Percentiles rank a stretch among this genome's conserved stretches.
Evolutionary conservation across 2,329 filamentous ascomycete genomes (phyloP).

Genomic region (Talaromyces sp.): DNA sequence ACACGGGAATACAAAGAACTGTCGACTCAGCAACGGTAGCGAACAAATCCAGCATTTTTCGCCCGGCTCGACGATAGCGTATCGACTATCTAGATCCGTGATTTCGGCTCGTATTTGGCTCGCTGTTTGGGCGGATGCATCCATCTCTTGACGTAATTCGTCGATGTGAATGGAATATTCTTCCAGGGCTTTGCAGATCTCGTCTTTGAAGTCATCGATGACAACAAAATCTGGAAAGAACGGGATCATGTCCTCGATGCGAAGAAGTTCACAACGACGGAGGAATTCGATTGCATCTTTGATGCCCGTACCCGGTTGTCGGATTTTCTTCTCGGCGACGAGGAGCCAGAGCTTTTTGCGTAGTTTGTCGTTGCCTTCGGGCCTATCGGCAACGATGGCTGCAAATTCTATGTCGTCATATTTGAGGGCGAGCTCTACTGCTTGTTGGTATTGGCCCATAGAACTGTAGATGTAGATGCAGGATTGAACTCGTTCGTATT

Average conservation of each 20-base stretch:
- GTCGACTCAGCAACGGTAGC: conserved; percentile 77
- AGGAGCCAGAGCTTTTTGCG: conserved; percentile 95
- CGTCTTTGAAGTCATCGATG: conserved; percentile 98
- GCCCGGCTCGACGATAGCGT: conserved; percentile 93
- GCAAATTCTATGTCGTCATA: conserved; percentile 89
- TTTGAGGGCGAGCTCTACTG: conserved; percentile 85
- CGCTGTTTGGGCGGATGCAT: conserved; percentile 84
- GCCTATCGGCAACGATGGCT: conserved; percentile 78
- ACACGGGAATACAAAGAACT: conserved; percentile 98
- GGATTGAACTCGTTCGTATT: conserved; percentile 86
- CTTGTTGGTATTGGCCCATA: conserved; percentile 92
- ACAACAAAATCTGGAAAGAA: conserved; percentile 99
- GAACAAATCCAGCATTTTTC: conserved; percentile 90
- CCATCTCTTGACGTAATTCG: conserved; percentile 85
- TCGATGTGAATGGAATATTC: conserved; percentile 93
- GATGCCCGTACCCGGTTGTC: conserved; percentile 74
- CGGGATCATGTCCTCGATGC: conserved; percentile 94
- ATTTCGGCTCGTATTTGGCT: conserved; percentile 90
- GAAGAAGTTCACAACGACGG: conserved; percentile 82
- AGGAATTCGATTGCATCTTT: conserved; percentile 92
- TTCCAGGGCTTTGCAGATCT: conserved; percentile 90
- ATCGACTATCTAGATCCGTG: conserved; percentile 76
- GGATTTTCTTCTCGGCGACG: conserved; percentile 91
- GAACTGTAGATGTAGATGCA: conserved; percentile 96
- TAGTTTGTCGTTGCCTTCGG: conserved; percentile 71